Conservation (phyloP, 768 basidiomycete genomes). For the Suillus ampliporus region DNA sequence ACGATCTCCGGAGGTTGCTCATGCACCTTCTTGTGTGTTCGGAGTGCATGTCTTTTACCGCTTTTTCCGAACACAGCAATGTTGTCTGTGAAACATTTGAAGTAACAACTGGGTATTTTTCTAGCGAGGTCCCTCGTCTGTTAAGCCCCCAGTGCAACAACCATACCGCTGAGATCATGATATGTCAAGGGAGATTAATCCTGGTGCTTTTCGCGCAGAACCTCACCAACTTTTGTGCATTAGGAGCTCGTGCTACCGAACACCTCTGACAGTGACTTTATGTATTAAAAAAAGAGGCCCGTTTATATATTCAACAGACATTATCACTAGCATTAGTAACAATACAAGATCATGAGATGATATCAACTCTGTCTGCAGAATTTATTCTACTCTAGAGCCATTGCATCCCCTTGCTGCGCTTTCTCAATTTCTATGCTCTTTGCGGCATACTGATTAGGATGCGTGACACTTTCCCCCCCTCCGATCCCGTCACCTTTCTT, state of each 20-base stretch:
- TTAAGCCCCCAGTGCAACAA: constrained; percentile 2
- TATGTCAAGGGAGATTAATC: neutral
- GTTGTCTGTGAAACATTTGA: too few relatives aligned
- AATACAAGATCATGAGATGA: neutral
- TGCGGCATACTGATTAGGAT: constrained; percentile 92
- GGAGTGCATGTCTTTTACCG: too few relatives aligned
- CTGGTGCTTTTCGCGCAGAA: too few relatives aligned
- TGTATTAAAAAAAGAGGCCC: too few relatives aligned
- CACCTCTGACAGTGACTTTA: too few relatives aligned
- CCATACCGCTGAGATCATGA: neutral
- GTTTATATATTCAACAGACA: too few relatives aligned
- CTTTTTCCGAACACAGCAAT: neutral
- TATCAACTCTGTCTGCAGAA: neutral
- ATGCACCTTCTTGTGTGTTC: constrained; percentile 1
- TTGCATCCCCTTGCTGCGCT: constrained; percentile 46
- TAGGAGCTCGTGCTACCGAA: too few relatives aligned
- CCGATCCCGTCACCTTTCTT: constrained; percentile 92
- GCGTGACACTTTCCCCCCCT: constrained; percentile 84
- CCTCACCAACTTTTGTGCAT: too few relatives aligned
- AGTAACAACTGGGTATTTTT: too few relatives aligned
- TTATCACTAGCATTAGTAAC: too few relatives aligned
- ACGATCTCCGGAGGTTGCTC: too few relatives aligned
- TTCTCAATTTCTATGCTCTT: constrained; percentile 71
- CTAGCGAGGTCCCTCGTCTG: neutral
- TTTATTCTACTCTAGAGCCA: constrained; percentile 43